Evolutionary conservation across 257 asterid genomes (phyloP).

Genomic region (Rehmannia glutinosa): DNA sequence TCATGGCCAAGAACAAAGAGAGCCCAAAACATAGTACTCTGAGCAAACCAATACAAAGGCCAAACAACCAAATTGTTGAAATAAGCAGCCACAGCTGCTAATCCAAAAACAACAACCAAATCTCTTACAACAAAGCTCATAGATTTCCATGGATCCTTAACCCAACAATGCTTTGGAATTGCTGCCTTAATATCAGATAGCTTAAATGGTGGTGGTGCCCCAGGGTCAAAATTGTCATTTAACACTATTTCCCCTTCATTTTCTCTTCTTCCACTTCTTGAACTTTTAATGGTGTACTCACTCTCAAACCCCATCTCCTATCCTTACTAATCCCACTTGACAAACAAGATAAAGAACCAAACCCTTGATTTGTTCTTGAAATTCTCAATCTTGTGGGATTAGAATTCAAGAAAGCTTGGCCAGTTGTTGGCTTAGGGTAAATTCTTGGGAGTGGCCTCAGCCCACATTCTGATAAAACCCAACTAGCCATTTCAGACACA

Average conservation of each 20-base stretch:
- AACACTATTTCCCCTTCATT: conserved; percentile 1
- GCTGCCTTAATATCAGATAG: conserved; percentile 73
- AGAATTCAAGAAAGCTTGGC: conserved; percentile 15
- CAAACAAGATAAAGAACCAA: conserved; percentile 19
- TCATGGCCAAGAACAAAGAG: conserved; percentile 98
- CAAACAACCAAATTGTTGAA: conserved; percentile 77
- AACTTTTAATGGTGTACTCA: conserved; percentile 68
- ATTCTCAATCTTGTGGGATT: conserved; percentile 30
- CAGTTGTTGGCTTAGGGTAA: conserved; percentile 40
- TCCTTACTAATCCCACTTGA: conserved; percentile 24
- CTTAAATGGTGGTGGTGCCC: conserved; percentile 79
- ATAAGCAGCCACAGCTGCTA: conserved; percentile 86
- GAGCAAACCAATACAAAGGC: conserved; percentile 98
- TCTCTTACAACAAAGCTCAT: conserved; percentile 88
- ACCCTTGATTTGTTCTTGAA: conserved; percentile 23
- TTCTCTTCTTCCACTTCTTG: conserved; percentile 43
- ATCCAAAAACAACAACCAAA: conserved; percentile 66
- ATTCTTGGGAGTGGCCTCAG: conserved; percentile 37
- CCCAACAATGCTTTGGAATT: conserved; percentile 98
- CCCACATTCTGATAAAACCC: conserved; percentile 42
- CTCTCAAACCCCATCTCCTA: conserved; percentile 66
- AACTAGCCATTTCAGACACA: conserved; percentile 32
- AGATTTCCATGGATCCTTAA: conserved; percentile 81
- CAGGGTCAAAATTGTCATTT: conserved; percentile 52
- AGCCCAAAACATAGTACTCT: conserved; percentile 98